Base-by-base conservation (phyloP, 2,329 filamentous ascomycete genomes). In the Penicillium sp. region DNA sequence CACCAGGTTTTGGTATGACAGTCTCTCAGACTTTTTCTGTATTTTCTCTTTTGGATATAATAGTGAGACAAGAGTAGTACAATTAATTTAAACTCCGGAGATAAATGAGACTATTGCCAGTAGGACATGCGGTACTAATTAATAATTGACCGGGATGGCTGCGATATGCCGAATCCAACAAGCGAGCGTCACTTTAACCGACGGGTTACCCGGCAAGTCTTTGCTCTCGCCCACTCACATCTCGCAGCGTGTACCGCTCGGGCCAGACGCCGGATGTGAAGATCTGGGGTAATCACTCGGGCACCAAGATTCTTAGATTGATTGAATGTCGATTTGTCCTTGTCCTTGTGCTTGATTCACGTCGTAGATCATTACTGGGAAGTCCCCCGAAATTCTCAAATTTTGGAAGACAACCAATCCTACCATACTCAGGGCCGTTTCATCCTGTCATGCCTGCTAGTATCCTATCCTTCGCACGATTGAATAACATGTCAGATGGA, bases 81-180 rank as follows among this genome's bases (percentile, higher is more conserved):
- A 34, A 14, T 34, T 34, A 34, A 28, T 28, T 28, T 28, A 28
- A 28, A 28, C 24, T 28, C 24, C 5, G 24, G 10, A 28, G 24
- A 16, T 16, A 31, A 33, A 31, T 31, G 24, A 6, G 28, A 26
- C 39, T 18, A n/a, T n/a, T n/a, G n/a, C n/a, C n/a, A n/a, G n/a
- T n/a, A 26, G 23, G 23, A 43, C 24, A 43, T 16, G 24, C 24
- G 36, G 21, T 34, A 56, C 13, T 8, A 13, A 33, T 59, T 51
- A 51, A 54, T 61, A 54, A 52, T 61, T 51, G 23, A 46, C 19
- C 31, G 16, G 42, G 23, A 43, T 24, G 37, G 13, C 18, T 23
- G 31, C 31, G 42, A 61, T 51, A 48, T 61, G 57, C 59, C 56
- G 57, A 58, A 36, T 47, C 13, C 31, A 21, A 54, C 47, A 58